These are phyloP conservation scores for Leucogyrophana mollusca DNA, from an alignment of 768 basidiomycete genomes.

Conservation along the genomic window DNA sequence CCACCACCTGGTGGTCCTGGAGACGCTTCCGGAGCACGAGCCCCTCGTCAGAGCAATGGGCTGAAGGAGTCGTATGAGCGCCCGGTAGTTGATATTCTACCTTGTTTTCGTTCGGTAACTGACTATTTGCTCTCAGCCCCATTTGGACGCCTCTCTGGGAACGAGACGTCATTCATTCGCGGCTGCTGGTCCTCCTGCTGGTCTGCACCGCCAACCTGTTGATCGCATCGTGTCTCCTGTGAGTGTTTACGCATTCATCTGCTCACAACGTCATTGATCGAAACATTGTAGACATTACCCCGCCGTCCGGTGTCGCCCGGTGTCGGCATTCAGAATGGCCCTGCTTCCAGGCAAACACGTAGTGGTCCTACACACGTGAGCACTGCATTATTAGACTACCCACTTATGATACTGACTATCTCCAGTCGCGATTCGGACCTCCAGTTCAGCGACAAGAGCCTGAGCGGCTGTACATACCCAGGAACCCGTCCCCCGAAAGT, in stretches of 20 bases:
- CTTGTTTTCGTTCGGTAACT: neutral
- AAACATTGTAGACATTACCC: too few relatives aligned
- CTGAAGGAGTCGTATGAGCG: conserved; percentile 18
- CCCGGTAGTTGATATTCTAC: conserved; percentile 9
- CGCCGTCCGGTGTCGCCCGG: too few relatives aligned
- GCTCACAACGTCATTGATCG: too few relatives aligned
- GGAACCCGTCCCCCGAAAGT: conserved; percentile 16
- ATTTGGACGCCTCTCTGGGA: conserved; percentile 7
- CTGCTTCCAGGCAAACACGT: too few relatives aligned
- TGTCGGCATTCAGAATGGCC: too few relatives aligned
- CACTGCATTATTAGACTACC: too few relatives aligned
- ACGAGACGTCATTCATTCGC: conserved; percentile 5
- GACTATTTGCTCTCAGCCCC: conserved; percentile 11
- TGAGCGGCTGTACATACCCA: conserved; percentile 6
- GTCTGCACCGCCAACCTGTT: conserved; percentile 12
- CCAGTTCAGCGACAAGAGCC: conserved; percentile 19
- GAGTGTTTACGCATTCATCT: neutral
- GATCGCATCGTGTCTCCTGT: conserved; percentile 18
- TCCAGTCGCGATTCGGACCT: conserved; percentile 32
- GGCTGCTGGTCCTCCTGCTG: neutral
- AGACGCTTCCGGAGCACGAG: conserved; percentile 3
- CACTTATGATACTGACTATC: neutral
- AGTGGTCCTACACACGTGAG: too few relatives aligned
- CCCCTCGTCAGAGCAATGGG: conserved; percentile 7
- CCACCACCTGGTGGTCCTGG: neutral